Conservation (phyloP, 805 yeast genomes). For the Wickerhamiella azyma region DNA sequence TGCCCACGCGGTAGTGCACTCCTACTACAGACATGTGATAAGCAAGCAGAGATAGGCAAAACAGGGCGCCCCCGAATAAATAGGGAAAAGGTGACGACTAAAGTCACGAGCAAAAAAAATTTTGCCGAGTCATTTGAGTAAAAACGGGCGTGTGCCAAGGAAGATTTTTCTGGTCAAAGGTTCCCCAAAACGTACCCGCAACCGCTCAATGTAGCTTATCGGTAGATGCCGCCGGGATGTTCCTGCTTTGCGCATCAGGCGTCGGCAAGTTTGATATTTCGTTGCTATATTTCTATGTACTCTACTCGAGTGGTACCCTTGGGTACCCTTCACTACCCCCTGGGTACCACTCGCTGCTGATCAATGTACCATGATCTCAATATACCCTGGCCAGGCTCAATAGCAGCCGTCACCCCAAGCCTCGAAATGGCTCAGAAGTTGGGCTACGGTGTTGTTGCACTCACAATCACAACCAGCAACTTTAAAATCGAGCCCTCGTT, state of each 20-base stretch:
- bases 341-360: too few species aligned
- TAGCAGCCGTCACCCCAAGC: slow-evolving; percentile 11
- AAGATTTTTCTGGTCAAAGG: too few species aligned
- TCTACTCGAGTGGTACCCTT: too few species aligned
- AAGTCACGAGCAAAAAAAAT: neutral
- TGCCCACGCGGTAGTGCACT: slow-evolving; percentile 89
- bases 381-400: slow-evolving; percentile 26
- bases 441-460: slow-evolving; percentile 66
- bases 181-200: too few species aligned
- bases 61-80: neutral
- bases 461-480: slow-evolving; percentile 38
- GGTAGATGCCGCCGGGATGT: too few species aligned
- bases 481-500: slow-evolving; percentile 13
- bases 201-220: too few species aligned
- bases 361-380: slow-evolving; percentile 26
- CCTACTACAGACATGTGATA: slow-evolving; percentile 46
- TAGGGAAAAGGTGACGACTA: neutral
- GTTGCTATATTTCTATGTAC: too few species aligned
- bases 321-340: too few species aligned
- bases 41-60: neutral
- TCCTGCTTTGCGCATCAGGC: too few species aligned
- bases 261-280: too few species aligned
- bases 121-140: neutral
- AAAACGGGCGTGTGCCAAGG: too few species aligned
- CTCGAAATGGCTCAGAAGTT: slow-evolving; percentile 21